Conservation (phyloP, 129 eudicot genomes). For the Daucus carota region DNA sequence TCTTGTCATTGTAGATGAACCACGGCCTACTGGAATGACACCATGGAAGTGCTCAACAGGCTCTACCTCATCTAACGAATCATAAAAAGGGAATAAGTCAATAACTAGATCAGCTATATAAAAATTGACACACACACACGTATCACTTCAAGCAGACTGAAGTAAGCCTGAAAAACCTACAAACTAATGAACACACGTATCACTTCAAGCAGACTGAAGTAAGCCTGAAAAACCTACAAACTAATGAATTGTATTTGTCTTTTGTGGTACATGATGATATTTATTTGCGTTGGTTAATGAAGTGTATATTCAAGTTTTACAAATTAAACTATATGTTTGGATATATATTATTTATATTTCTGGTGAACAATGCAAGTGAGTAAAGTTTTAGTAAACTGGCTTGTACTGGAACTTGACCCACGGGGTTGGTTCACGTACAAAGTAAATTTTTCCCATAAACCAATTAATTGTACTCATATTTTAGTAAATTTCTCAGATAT, state of each 20-base stretch:
- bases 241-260: not conserved
- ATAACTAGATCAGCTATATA: not conserved
- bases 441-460: not conserved
- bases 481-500: not conserved
- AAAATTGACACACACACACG: too few relatives aligned
- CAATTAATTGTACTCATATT: not conserved
- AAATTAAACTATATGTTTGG: not conserved
- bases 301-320: not conserved
- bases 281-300: not conserved
- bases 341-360: not conserved
- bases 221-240: not conserved
- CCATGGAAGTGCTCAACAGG: slow-evolving; percentile 55
- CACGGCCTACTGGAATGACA: slow-evolving; percentile 78
- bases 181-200: not conserved
- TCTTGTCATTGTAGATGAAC: slow-evolving; percentile 84
- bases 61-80: slow-evolving; percentile 51
- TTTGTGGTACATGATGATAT: not conserved
- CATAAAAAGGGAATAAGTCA: slow-evolving; percentile 18
- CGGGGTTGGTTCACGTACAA: not conserved
- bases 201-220: not conserved
- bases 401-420: not conserved
- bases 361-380: not conserved
- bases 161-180: not conserved
- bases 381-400: not conserved
- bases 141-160: not conserved